These are phyloP conservation scores for Tricholoma matsutake DNA, from an alignment of 768 basidiomycete genomes.

Conservation along the genomic window DNA sequence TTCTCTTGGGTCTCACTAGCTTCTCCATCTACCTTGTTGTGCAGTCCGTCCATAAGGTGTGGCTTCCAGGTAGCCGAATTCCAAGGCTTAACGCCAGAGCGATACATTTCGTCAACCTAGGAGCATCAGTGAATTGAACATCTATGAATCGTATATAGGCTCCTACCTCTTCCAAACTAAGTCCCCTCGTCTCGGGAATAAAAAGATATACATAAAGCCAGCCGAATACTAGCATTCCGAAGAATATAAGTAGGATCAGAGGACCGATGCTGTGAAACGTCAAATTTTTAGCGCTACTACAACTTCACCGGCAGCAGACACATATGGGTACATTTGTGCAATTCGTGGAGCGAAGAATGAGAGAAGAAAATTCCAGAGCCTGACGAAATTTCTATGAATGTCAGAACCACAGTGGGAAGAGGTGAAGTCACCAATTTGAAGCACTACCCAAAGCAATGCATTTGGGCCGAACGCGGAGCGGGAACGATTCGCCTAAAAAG, in stretches of 20 bases:
- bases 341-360: constrained; percentile 72
- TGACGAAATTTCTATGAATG: constrained; percentile 40
- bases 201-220: constrained; percentile 71
- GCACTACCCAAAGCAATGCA: constrained; percentile 72
- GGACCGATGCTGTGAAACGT: constrained; percentile 56
- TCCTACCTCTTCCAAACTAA: constrained; percentile 66
- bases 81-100: constrained; percentile 67
- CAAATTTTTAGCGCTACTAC: not conserved
- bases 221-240: constrained; percentile 67
- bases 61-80: constrained; percentile 58
- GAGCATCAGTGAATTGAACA: not conserved
- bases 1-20: not conserved
- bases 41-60: constrained; percentile 40
- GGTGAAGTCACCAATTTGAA: constrained; percentile 33
- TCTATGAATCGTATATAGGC: not conserved
- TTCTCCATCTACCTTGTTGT: constrained; percentile 22
- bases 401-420: not conserved
- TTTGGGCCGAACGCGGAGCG: constrained; percentile 75
- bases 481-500: constrained; percentile 63
- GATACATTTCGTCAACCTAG: constrained; percentile 74
- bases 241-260: constrained; percentile 74
- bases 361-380: constrained; percentile 77
- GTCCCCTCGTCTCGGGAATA: constrained; percentile 80
- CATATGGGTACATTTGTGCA: constrained; percentile 43
- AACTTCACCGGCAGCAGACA: not conserved